Evolutionary conservation across 768 basidiomycete species (phyloP).

Genomic region (Suillus subalutaceus): DNA sequence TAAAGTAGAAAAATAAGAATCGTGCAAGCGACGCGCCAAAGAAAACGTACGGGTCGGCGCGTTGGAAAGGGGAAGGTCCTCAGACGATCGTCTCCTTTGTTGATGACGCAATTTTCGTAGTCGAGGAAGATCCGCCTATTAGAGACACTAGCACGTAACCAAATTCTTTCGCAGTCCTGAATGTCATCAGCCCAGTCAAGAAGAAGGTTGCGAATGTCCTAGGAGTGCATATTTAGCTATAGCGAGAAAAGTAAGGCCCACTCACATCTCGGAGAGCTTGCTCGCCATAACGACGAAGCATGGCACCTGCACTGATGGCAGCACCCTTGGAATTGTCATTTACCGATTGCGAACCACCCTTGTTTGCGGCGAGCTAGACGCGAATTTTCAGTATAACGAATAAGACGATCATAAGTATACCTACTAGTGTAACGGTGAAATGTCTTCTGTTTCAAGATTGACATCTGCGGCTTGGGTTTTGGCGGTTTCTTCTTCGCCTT

Average conservation of each 20-base stretch:
- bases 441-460: constrained; percentile 89
- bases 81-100: constrained; percentile 80
- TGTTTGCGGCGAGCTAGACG: constrained; percentile 91
- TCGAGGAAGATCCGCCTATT: constrained; percentile 91
- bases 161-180: constrained; percentile 83
- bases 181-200: constrained; percentile 89
- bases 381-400: constrained; percentile 14
- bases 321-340: constrained; percentile 94
- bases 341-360: constrained; percentile 90
- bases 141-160: constrained; percentile 85
- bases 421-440: constrained; percentile 98
- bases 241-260: background rate
- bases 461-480: constrained; percentile 74
- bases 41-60: constrained; percentile 78
- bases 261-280: constrained; percentile 86
- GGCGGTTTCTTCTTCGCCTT: constrained; percentile 57
- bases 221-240: constrained; percentile 6
- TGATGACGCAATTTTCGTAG: constrained; percentile 77
- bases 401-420: constrained; percentile 32
- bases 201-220: constrained; percentile 90
- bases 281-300: constrained; percentile 93
- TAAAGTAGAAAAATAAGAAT: background rate
- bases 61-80: constrained; percentile 97
- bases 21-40: constrained; percentile 1
- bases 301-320: constrained; percentile 93